A percentile compares a stretch with the other conserved stretches of the same genome.
Conservation (phyloP, 495 filamentous ascomycete genomes). For the Trichoderma orchidacearum region DNA sequence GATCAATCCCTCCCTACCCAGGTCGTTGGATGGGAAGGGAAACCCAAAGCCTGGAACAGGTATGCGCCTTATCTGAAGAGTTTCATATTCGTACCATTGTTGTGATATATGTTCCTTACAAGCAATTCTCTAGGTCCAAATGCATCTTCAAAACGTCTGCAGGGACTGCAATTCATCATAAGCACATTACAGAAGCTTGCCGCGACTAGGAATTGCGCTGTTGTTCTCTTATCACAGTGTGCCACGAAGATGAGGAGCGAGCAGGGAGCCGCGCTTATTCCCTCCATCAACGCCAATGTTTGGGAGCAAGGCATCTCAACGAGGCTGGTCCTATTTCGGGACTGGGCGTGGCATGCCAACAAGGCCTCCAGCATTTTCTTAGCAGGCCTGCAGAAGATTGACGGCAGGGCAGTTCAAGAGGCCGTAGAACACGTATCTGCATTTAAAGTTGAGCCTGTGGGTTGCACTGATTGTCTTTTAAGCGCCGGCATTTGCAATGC, state of each 20-base stretch:
- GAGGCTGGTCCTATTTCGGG: constrained; percentile 56
- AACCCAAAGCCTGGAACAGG: constrained; percentile 11
- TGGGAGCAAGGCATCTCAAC: constrained; percentile 61
- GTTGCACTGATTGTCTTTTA: constrained; percentile 6
- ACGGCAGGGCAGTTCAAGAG: constrained; percentile 17
- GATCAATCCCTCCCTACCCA: constrained; percentile 61
- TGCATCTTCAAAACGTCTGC: constrained; percentile 20
- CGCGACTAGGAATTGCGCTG: constrained; percentile 47
- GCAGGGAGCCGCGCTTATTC: constrained; percentile 51
- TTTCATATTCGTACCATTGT: too few relatives aligned
- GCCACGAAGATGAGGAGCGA: constrained; percentile 51
- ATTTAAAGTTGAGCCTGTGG: constrained; percentile 25
- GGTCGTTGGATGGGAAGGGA: constrained; percentile 11
- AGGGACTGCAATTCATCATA: constrained; percentile 31
- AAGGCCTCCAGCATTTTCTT: constrained; percentile 20
- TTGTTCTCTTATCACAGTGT: constrained; percentile 58
- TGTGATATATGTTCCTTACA: too few relatives aligned
- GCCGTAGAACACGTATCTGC: constrained; percentile 18
- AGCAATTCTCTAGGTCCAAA: constrained; percentile 16
- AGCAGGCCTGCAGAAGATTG: constrained; percentile 28
- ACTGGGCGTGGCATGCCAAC: constrained; percentile 30
- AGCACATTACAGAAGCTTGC: constrained; percentile 51
- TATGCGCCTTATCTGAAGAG: constrained; percentile 1
- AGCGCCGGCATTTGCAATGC: constrained; percentile 3
- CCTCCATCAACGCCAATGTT: constrained; percentile 47